Percentiles rank a stretch among this genome's conserved stretches.
Conservation (phyloP, 106 monocot species). For the Platanthera zijinensis region DNA sequence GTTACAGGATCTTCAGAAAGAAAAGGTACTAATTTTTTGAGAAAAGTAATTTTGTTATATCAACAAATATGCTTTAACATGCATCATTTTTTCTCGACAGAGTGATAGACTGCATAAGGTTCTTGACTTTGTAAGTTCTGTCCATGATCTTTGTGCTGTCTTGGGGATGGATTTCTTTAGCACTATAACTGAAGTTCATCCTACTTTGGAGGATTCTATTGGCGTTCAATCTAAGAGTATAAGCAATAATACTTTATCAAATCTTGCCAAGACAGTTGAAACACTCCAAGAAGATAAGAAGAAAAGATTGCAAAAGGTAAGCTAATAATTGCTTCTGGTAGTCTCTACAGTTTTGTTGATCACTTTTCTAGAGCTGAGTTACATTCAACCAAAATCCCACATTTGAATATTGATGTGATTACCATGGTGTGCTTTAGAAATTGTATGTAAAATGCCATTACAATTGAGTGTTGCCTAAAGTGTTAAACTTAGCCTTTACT, state of each 20-base stretch:
- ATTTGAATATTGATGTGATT: too few species aligned
- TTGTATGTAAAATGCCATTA: too few species aligned
- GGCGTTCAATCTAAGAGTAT: constrained; percentile 83
- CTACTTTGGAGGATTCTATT: constrained; percentile 69
- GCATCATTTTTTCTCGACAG: constrained; percentile 31
- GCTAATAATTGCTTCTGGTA: not conserved
- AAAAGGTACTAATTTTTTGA: constrained; percentile 53
- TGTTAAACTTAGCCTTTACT: too few species aligned
- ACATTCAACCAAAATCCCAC: not conserved
- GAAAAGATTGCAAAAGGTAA: constrained; percentile 73
- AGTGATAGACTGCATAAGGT: constrained; percentile 82
- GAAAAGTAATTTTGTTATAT: not conserved
- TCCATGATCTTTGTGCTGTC: constrained; percentile 92
- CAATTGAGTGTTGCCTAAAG: too few species aligned
- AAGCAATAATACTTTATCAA: constrained; percentile 76
- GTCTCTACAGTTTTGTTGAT: not conserved
- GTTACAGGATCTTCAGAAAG: constrained; percentile 86
- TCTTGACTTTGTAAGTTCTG: constrained; percentile 65
- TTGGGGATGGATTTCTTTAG: constrained; percentile 92
- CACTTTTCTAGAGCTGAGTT: not conserved
- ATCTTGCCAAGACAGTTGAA: constrained; percentile 61
- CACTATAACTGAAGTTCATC: constrained; percentile 88
- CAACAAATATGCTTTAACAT: constrained; percentile 5
- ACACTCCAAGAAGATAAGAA: constrained; percentile 77
- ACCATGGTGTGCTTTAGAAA: too few species aligned